phyloP scores from a whole-genome alignment of 176 grass and related monocot species.

The Miscanthus lutarioriparius region DNA sequence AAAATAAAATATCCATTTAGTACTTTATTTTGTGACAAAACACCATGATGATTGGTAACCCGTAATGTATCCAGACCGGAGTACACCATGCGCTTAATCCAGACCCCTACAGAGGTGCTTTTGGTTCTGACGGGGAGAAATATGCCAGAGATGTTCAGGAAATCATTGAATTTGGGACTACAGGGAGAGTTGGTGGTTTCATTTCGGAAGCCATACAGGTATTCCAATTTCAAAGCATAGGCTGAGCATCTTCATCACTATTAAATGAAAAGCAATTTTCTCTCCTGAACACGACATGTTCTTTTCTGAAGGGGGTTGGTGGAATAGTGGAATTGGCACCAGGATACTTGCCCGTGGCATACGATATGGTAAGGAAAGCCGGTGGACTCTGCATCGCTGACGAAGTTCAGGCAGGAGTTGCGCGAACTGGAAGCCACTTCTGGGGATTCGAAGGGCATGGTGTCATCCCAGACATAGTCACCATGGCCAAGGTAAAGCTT shows the following conservation, averaged over 20 bases:
- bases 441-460: slow-evolving; percentile 88
- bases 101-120: slow-evolving; percentile 87
- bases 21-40: background rate
- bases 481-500: slow-evolving; percentile 83
- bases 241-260: background rate
- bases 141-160: slow-evolving; percentile 94
- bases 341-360: slow-evolving; percentile 85
- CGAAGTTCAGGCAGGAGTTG: slow-evolving; percentile 87
- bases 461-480: slow-evolving; percentile 92
- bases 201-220: slow-evolving; percentile 98
- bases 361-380: slow-evolving; percentile 71
- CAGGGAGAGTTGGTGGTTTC: slow-evolving; percentile 77
- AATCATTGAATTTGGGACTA: slow-evolving; percentile 93
- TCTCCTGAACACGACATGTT: background rate
- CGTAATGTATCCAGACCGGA: slow-evolving; percentile 58
- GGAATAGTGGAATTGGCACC: slow-evolving; percentile 93
- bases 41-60: background rate
- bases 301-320: slow-evolving; percentile 69
- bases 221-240: slow-evolving; percentile 30
- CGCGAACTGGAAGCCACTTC: slow-evolving; percentile 84
- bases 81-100: slow-evolving; percentile 90
- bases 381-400: slow-evolving; percentile 93
- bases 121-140: slow-evolving; percentile 86
- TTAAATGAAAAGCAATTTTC: background rate
- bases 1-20: background rate